Conservation (phyloP, 2,329 filamentous ascomycete species). For the Fusarium siculi region DNA sequence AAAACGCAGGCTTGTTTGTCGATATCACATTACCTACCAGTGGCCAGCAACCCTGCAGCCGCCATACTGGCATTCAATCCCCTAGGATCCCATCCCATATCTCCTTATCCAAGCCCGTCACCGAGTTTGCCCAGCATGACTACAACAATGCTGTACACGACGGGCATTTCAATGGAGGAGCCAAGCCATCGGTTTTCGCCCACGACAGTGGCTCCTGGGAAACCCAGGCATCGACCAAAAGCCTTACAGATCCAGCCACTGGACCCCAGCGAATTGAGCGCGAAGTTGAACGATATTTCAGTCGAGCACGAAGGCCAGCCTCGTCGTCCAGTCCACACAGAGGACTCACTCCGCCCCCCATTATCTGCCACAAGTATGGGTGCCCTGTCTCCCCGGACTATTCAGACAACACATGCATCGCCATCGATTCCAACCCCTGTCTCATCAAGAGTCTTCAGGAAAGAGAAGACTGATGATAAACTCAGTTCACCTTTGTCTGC, state of each 20-base stretch:
- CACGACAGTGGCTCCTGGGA: slow-evolving; percentile 19
- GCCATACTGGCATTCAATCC: slow-evolving; percentile 12
- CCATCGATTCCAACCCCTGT: slow-evolving; percentile 1
- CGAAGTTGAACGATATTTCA: slow-evolving; percentile 62
- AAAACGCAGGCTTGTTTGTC: background rate
- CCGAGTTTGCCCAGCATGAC: slow-evolving; percentile 20
- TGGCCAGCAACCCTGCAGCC: background rate
- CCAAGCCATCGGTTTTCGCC: slow-evolving; percentile 9
- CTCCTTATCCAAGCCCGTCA: background rate
- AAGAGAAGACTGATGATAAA: slow-evolving; percentile 18
- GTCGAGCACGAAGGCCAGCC: slow-evolving; percentile 57
- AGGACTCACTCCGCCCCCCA: slow-evolving; percentile 41
- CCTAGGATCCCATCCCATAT: background rate
- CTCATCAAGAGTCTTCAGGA: slow-evolving; percentile 17
- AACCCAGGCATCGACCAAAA: slow-evolving; percentile 37
- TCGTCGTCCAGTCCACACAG: slow-evolving; percentile 39
- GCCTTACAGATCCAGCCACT: slow-evolving; percentile 50
- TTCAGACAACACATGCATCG: background rate
- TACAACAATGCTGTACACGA: slow-evolving; percentile 36
- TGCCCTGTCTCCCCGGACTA: slow-evolving; percentile 18
- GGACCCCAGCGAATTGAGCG: slow-evolving; percentile 65
- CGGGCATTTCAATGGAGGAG: slow-evolving; percentile 31
- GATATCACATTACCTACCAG: background rate
- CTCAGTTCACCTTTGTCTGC: background rate
- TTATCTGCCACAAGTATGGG: slow-evolving; percentile 19